A percentile compares a stretch with the other conserved stretches of the same genome.
Evolutionary conservation across 2,329 filamentous ascomycete species (phyloP).

Genomic region (Geosmithia morbida): DNA sequence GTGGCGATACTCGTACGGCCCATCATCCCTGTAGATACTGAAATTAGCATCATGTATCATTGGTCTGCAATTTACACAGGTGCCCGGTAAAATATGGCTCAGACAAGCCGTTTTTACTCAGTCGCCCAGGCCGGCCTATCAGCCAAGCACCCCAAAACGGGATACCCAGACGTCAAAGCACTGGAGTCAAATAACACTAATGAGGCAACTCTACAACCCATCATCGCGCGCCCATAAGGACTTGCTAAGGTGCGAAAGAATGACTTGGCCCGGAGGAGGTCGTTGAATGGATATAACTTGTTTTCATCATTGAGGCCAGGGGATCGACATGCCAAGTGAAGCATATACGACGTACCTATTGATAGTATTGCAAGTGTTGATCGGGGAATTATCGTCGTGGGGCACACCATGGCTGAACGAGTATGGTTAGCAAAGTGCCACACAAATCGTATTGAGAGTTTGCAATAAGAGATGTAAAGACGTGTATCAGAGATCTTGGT

Average conservation of each 20-base stretch:
- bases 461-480: not conserved
- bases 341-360: not conserved
- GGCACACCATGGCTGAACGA: not conserved
- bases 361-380: not conserved
- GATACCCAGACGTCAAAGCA: slow-evolving; percentile 25
- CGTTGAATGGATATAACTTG: slow-evolving; percentile 65
- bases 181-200: slow-evolving; percentile 47
- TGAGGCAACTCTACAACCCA: slow-evolving; percentile 58
- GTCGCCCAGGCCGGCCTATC: slow-evolving; percentile 43
- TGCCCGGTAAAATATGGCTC: slow-evolving; percentile 13
- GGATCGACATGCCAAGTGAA: not conserved
- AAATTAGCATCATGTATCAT: slow-evolving; percentile 5
- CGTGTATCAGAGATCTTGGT: slow-evolving; percentile 42
- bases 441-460: not conserved
- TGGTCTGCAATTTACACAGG: not conserved
- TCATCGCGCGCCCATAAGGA: slow-evolving; percentile 34
- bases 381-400: not conserved
- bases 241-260: slow-evolving; percentile 55
- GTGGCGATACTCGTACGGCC: not conserved
- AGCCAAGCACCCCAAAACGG: slow-evolving; percentile 38
- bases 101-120: slow-evolving; percentile 59
- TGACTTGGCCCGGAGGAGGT: slow-evolving; percentile 53
- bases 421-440: not conserved
- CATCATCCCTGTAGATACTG: not conserved
- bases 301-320: slow-evolving; percentile 18